These are phyloP conservation scores for Apiospora marii DNA, from an alignment of 2,329 filamentous ascomycete genomes.

Conservation along the genomic window DNA sequence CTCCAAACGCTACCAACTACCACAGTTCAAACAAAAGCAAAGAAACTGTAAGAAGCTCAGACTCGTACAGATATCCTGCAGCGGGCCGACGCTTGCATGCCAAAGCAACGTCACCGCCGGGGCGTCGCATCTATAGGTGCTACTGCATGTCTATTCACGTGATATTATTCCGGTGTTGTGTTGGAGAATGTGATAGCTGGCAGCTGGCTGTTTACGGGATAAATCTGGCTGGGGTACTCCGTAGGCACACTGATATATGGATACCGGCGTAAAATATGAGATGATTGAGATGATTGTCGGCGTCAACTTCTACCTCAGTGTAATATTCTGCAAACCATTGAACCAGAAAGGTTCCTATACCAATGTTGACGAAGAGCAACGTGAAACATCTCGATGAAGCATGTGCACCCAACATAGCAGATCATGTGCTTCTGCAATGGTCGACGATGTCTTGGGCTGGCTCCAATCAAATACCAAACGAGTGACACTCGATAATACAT, in stretches of 20 bases:
- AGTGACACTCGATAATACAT: neutral
- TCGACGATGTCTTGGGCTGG: neutral
- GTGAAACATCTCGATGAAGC: neutral
- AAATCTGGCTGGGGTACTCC: neutral
- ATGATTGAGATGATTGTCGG: no score
- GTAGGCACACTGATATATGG: neutral
- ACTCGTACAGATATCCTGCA: neutral
- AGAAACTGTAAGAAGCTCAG: neutral
- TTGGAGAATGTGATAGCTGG: no score
- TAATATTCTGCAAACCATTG: no score
- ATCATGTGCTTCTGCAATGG: neutral
- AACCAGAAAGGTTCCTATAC: neutral
- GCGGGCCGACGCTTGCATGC: neutral
- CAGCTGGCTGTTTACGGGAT: no score
- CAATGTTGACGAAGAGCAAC: no score
- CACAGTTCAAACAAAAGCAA: neutral
- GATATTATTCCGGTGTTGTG: no score
- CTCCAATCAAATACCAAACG: neutral
- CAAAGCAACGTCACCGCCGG: neutral
- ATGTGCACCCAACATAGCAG: neutral
- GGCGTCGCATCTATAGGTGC: neutral
- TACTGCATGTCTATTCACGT: no score
- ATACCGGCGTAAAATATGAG: no score
- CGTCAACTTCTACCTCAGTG: no score
- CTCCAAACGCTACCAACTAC: neutral